Evolutionary conservation across 148 eudicot genomes (phyloP).

Genomic region (Limonium bicolor): DNA sequence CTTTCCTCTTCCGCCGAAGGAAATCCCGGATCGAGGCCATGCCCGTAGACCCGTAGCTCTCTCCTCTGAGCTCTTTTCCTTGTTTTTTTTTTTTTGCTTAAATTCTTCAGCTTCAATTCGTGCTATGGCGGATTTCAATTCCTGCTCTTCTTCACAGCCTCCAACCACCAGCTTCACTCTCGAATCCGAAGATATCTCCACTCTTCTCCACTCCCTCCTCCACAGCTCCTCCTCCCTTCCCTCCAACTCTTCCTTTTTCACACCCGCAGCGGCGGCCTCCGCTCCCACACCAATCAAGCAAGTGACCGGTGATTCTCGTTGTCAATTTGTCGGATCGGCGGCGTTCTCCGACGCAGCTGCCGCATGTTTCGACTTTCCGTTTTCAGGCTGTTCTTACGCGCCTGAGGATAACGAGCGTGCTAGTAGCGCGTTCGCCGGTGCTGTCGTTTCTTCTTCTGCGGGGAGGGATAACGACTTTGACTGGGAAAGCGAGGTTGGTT

Average conservation of each 20-base stretch:
- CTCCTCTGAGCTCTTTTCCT: no score
- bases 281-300: background rate
- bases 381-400: background rate
- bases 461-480: conserved; percentile 22
- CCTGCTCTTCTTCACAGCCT: conserved; percentile 3
- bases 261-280: conserved; percentile 3
- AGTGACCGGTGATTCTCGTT: conserved; percentile 3
- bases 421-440: background rate
- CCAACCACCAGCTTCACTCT: conserved; percentile 3
- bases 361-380: background rate
- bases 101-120: no score
- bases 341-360: conserved; percentile 5
- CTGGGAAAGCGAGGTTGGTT: conserved; percentile 29
- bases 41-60: no score
- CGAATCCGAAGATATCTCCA: conserved; percentile 54
- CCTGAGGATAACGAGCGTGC: conserved; percentile 10
- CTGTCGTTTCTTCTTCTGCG: conserved; percentile 3
- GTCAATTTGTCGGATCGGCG: conserved; percentile 7
- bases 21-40: no score
- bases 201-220: conserved; percentile 41
- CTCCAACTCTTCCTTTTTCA: background rate
- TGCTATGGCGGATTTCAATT: conserved; percentile 15
- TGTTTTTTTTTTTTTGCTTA: no score
- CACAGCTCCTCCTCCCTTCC: conserved; percentile 22
- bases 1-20: no score